Conservation (phyloP, 257 asterid genomes). For the Osmanthus fragrans region DNA sequence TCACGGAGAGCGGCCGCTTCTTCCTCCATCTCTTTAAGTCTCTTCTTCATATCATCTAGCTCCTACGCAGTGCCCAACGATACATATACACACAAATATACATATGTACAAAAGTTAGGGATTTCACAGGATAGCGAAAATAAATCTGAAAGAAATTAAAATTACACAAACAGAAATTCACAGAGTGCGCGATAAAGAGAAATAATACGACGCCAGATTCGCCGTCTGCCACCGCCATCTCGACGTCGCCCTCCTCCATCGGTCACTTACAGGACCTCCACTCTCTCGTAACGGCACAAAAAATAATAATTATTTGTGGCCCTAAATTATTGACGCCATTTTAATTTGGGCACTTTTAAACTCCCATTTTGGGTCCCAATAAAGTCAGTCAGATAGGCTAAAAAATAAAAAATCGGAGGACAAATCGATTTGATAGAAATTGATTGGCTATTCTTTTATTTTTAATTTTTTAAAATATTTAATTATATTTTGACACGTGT, state of each 20-base stretch:
- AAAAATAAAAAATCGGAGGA: no score
- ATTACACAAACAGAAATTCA: background rate
- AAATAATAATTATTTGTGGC: background rate
- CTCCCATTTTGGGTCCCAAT: no score
- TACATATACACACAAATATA: conserved; percentile 8
- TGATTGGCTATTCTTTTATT: no score
- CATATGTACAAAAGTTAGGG: conserved; percentile 44
- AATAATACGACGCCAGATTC: conserved; percentile 16
- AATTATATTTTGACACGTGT: no score
- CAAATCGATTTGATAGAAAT: no score
- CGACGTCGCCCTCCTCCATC: conserved; percentile 71
- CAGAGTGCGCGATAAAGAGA: background rate
- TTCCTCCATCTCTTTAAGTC: conserved; percentile 83
- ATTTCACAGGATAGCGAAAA: conserved; percentile 16
- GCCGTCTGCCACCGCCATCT: conserved; percentile 55
- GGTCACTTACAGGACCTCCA: conserved; percentile 18
- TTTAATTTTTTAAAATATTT: no score
- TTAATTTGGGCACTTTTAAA: background rate
- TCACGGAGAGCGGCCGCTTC: conserved; percentile 83
- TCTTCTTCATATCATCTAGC: conserved; percentile 75
- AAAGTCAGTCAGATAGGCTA: no score
- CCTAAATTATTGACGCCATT: conserved; percentile 11
- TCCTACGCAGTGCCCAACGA: conserved; percentile 22
- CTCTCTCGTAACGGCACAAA: conserved; percentile 12
- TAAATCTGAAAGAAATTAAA: conserved; percentile 1